These are phyloP conservation scores for Fusarium sp. DNA, from an alignment of 2,329 filamentous ascomycete species.

Conservation along the genomic window DNA sequence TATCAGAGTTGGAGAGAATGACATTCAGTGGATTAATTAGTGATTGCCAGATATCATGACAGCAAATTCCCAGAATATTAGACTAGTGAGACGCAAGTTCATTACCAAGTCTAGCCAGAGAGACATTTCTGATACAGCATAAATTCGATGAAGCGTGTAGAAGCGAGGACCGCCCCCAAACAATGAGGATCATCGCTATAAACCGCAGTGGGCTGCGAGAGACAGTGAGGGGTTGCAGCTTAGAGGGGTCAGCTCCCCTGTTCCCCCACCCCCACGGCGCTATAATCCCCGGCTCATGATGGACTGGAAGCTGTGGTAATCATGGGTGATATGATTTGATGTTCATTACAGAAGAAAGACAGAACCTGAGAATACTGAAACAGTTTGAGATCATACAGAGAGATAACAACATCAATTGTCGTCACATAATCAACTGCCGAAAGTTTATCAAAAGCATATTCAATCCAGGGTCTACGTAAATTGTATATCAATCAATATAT, in stretches of 20 bases:
- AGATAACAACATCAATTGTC: not conserved
- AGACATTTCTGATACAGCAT: not conserved
- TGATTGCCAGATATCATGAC: constrained; percentile 9
- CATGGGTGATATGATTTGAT: constrained; percentile 4
- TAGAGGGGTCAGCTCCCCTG: constrained; percentile 19
- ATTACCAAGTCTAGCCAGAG: not conserved
- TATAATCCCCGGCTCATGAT: constrained; percentile 18
- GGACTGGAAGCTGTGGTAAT: constrained; percentile 6
- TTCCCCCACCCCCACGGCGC: constrained; percentile 30
- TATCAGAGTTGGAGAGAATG: constrained; percentile 15
- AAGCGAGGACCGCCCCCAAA: constrained; percentile 32
- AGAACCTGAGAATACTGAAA: not conserved
- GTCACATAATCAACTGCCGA: not conserved
- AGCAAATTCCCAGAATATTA: not conserved
- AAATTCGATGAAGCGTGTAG: not conserved
- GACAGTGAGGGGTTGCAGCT: constrained; percentile 17
- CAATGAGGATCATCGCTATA: constrained; percentile 2
- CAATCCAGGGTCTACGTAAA: not conserved
- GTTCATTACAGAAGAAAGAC: not conserved
- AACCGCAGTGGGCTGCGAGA: not conserved
- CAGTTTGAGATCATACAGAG: not conserved
- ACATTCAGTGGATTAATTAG: not conserved
- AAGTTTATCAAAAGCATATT: not conserved
- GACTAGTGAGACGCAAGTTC: not conserved
- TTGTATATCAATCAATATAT: not conserved